Base-by-base conservation (phyloP, 345 rosid genomes). In the Hirschfeldia incana region DNA sequence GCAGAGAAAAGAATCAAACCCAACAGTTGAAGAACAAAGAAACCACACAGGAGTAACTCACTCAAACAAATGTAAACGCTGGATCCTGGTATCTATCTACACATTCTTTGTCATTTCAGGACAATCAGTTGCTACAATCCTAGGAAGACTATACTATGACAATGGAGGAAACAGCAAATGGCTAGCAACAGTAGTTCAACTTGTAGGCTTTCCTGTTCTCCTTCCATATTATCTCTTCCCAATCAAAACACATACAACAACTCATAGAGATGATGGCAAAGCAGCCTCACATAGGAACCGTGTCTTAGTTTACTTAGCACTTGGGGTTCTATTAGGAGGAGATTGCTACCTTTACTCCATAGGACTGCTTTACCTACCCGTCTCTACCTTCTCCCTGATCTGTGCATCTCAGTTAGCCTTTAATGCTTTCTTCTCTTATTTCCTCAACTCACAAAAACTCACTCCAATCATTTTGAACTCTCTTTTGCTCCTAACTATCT, bases 141-240 rank as follows among this genome's bases (percentile, higher is more conserved):
- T 88, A 60, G 90, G 86, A 36, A 87, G 89, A 66, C 67, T 84
- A 4, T 90, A 88, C 86, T 85, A 65, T 37, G 80, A 82, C 44
- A 83, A 87, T 63, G 89, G 94, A 37, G 89, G 92, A 67, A 85
- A 78, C 26, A 86, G 89, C 86, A 82, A 76, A 78, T 88, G 92
- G 90, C 33, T 88, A 70, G 86, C 83, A 68, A 74, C 91, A 0
- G 80, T 87, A 0, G 84, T 81, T 16, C 91, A 86, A 33, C 76
- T 72, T 51, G 70, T 70, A 58, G 94, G 91, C 72, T 87, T 90
- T 79, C 87, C 87, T 7, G 59, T 88, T 72, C 85, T 87, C 27
- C 63, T 90, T 32, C 91, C 90, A 16, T 85, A 51, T 69, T 83
- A 86, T 49, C 75, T 75, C 77, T 61, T 81, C 12, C 30, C 81